Evolutionary conservation across 257 asterid species (phyloP).

Genomic region (Jacaranda copaia): DNA sequence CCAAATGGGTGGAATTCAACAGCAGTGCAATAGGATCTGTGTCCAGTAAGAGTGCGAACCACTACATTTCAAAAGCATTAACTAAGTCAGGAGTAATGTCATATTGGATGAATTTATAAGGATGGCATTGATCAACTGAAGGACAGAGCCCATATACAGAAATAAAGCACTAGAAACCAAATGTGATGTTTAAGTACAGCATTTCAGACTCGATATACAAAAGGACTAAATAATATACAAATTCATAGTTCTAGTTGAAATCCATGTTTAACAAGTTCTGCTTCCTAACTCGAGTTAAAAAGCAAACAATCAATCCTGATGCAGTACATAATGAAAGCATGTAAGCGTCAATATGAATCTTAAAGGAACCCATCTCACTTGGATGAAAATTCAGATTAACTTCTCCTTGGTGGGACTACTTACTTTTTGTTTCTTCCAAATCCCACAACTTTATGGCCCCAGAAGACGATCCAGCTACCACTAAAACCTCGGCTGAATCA

Average conservation of each 20-base stretch:
- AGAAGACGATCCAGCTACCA: slow-evolving; percentile 94
- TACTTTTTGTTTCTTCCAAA: slow-evolving; percentile 94
- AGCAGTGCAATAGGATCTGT: slow-evolving; percentile 98
- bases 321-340: slow-evolving; percentile 9
- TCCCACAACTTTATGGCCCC: slow-evolving; percentile 98
- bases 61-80: slow-evolving; percentile 71
- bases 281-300: slow-evolving; percentile 14
- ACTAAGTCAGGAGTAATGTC: slow-evolving; percentile 46
- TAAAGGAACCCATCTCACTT: too few relatives aligned
- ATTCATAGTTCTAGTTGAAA: slow-evolving; percentile 1
- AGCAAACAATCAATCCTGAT: slow-evolving; percentile 2
- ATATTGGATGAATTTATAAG: slow-evolving; percentile 16
- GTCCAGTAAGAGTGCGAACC: slow-evolving; percentile 98
- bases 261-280: slow-evolving; percentile 7
- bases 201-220: not conserved
- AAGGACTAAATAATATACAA: slow-evolving; percentile 8
- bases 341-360: too few relatives aligned
- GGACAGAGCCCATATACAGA: not conserved
- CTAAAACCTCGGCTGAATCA: slow-evolving; percentile 89
- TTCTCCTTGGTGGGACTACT: slow-evolving; percentile 24
- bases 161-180: not conserved
- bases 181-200: not conserved
- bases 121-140: slow-evolving; percentile 19
- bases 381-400: too few relatives aligned
- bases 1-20: slow-evolving; percentile 98